Percentiles rank a stretch among this genome's conserved stretches.
Conservation (phyloP, 108 stramenopile species). For the Cyclotella sp. region DNA sequence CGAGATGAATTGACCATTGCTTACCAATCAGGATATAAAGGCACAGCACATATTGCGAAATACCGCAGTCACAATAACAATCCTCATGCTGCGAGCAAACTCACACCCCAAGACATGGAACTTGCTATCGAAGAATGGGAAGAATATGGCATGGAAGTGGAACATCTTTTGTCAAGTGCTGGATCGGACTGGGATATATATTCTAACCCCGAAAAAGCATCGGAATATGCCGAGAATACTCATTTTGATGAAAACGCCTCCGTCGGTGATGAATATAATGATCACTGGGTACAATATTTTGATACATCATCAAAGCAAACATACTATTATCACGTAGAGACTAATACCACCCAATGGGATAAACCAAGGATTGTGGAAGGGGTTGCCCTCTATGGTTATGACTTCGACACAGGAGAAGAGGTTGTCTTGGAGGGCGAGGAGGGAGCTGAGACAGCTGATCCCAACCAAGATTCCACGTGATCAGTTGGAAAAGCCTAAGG, state of each 20-base stretch:
- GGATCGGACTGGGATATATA: slow-evolving; percentile 34
- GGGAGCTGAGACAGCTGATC: background rate
- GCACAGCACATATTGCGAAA: background rate
- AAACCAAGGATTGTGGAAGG: slow-evolving; percentile 21
- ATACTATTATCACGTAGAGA: slow-evolving; percentile 35
- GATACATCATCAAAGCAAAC: slow-evolving; percentile 19
- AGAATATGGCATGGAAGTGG: slow-evolving; percentile 40
- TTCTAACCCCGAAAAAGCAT: slow-evolving; percentile 4
- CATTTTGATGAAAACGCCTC: slow-evolving; percentile 1
- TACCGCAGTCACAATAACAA: slow-evolving; percentile 16
- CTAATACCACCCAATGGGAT: slow-evolving; percentile 31
- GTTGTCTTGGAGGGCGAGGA: slow-evolving; percentile 14
- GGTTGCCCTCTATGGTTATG: slow-evolving; percentile 16
- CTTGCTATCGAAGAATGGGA: slow-evolving; percentile 26
- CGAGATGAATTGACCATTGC: slow-evolving; percentile 6
- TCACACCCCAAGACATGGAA: slow-evolving; percentile 14
- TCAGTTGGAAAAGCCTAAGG: no score
- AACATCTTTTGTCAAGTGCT: slow-evolving; percentile 29
- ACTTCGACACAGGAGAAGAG: slow-evolving; percentile 10
- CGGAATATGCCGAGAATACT: background rate
- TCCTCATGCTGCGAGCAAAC: background rate
- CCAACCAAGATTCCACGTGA: no score
- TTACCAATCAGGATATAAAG: slow-evolving; percentile 1
- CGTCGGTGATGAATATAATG: background rate
- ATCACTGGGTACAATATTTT: slow-evolving; percentile 39